Evolutionary conservation across 129 eudicot species (phyloP).

Genomic region (Daucus carota): DH1_v3.0 NC_030384.2:40654501-40655000

Average conservation of each 20-base stretch:
- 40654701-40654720: neutral
- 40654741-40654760: neutral
- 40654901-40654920: slow-evolving; percentile 99
- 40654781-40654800: neutral
- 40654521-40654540: neutral
- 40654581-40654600: neutral
- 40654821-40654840: slow-evolving; percentile 98
- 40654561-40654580: neutral
- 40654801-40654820: slow-evolving; percentile 14
- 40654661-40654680: neutral
- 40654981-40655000: slow-evolving; percentile 8
- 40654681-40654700: neutral
- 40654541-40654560: neutral
- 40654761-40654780: neutral
- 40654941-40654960: slow-evolving; percentile 2
- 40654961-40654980: neutral
- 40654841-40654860: slow-evolving; percentile 99
- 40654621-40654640: neutral
- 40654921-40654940: slow-evolving; percentile 65
- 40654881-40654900: slow-evolving; percentile 96
- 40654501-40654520: neutral
- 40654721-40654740: neutral
- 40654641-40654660: no score
- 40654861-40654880: slow-evolving; percentile 97
- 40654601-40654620: neutral